Percentiles rank a stretch among this genome's conserved stretches.
These are phyloP conservation scores for Hirschioporus abietinus DNA, from an alignment of 768 basidiomycete species.

Conservation along the genomic window DNA sequence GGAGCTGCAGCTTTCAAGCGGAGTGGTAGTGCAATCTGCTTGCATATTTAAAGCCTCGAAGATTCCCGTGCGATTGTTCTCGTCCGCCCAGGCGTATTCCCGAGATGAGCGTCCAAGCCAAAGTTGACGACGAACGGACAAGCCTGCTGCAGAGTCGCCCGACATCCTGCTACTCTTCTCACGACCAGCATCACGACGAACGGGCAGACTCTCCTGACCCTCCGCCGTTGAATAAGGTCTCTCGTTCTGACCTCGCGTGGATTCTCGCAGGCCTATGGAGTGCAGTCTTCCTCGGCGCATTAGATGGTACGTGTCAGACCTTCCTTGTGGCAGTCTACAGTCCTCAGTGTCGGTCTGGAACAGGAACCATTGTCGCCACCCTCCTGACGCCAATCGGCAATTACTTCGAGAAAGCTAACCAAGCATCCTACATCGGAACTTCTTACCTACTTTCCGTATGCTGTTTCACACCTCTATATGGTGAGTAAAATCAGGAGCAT, in stretches of 20 bases:
- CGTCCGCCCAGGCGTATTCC: neutral
- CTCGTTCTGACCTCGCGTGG: constrained; percentile 55
- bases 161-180: constrained; percentile 6
- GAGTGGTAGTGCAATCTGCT: neutral
- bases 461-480: constrained; percentile 88
- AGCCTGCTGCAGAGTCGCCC: neutral
- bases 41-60: constrained; percentile 1
- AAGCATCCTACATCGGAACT: constrained; percentile 84
- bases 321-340: constrained; percentile 15
- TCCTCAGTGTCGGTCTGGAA: neutral
- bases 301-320: constrained; percentile 58
- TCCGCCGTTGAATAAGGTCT: constrained; percentile 39
- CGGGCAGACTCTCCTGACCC: constrained; percentile 10
- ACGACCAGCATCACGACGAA: constrained; percentile 11
- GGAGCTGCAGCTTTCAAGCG: neutral
- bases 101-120: neutral
- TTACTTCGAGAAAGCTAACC: constrained; percentile 72
- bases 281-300: constrained; percentile 76
- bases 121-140: neutral
- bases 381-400: constrained; percentile 81
- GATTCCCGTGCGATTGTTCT: neutral
- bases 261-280: constrained; percentile 77
- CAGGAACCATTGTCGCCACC: constrained; percentile 84
- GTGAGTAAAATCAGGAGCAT: constrained; percentile 27
- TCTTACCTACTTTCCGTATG: constrained; percentile 84